Evolutionary conservation across 1,139 yeast species (phyloP), one percentile per base, ranked within the genome.

Genomic region (Yamadazyma atlantica): DNA sequence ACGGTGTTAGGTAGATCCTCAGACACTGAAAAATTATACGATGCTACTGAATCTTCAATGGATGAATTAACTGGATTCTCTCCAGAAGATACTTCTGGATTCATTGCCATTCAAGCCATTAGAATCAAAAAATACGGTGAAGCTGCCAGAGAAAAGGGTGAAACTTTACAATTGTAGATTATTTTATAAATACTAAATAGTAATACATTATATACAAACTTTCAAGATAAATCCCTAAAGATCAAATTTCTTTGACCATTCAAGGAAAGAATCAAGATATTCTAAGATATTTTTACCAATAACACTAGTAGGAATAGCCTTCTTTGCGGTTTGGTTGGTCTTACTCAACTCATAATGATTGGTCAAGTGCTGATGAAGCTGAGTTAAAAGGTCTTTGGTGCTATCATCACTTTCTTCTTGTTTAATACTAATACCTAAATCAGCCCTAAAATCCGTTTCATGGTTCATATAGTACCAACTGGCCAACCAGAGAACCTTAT

Each of bases 81-180:
- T 56, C 98, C 98, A 45, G 90, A 86, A 64, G 97, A 92, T 65
- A 88, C 98, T 46, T 75, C 95, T 47, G 98, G 98, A 41, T 92
- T 92, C 79, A 92, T 92, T 68, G 89, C 96, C 54, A 95, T 92
- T 53, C 96, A 92, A 77, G 86, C 97, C 48, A 92, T 92, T 65
- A 88, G 98, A 78, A 85, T 92, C 63, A 92, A 92, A 78, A 92
- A 92, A 73, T 92, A 86, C 65, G 98, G 98, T 68, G 95, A 89
- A 69, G 80, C 95, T 58, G 95, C 89, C 63, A 82, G 86, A 69
- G 90, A 82, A 63, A 81, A 80, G 57, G 86, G 84, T 41, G 69
- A 64, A 48, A 60, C 69, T 36, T 76, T 80, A 54, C 37, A 64
- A 38, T 48, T 49, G 34, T 48, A 48, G 39, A 37, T 33, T 16